These are phyloP conservation scores for Tagetes erecta DNA, from an alignment of 129 eudicot species.

Conservation along the genomic window DNA sequence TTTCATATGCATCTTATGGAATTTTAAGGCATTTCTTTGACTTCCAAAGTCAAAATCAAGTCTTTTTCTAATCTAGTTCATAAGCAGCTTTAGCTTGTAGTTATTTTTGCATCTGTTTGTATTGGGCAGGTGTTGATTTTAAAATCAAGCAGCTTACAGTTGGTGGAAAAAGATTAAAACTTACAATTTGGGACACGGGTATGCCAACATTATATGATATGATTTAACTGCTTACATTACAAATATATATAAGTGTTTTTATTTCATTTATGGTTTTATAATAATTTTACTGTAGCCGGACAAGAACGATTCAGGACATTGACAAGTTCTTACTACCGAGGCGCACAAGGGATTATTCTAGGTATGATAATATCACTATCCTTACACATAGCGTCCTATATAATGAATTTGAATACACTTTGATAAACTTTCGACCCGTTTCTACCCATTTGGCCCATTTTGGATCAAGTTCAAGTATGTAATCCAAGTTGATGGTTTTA, in stretches of 20 bases:
- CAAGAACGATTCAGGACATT: slow-evolving; percentile 95
- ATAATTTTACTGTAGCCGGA: slow-evolving; percentile 65
- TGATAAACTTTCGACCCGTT: neutral
- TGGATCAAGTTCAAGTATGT: neutral
- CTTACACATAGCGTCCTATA: slow-evolving; percentile 6
- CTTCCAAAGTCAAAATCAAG: slow-evolving; percentile 26
- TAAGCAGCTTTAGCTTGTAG: slow-evolving; percentile 1
- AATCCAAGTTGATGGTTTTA: too few relatives aligned
- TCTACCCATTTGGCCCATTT: neutral
- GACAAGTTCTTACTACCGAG: slow-evolving; percentile 92
- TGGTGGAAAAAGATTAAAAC: slow-evolving; percentile 79
- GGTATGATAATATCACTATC: slow-evolving; percentile 49
- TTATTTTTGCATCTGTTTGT: slow-evolving; percentile 11
- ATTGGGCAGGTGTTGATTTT: slow-evolving; percentile 75
- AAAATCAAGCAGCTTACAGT: slow-evolving; percentile 74
- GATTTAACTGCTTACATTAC: neutral
- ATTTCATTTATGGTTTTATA: slow-evolving; percentile 16
- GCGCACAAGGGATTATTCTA: slow-evolving; percentile 91
- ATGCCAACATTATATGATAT: slow-evolving; percentile 7
- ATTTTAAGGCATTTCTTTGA: slow-evolving; percentile 20
- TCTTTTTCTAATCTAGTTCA: neutral
- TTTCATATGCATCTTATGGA: neutral
- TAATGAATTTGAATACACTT: neutral
- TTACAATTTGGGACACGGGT: slow-evolving; percentile 98
- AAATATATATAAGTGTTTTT: neutral